Evolutionary conservation across 441 rosid genomes (phyloP).

Genomic region (Hura crepitans): DNA sequence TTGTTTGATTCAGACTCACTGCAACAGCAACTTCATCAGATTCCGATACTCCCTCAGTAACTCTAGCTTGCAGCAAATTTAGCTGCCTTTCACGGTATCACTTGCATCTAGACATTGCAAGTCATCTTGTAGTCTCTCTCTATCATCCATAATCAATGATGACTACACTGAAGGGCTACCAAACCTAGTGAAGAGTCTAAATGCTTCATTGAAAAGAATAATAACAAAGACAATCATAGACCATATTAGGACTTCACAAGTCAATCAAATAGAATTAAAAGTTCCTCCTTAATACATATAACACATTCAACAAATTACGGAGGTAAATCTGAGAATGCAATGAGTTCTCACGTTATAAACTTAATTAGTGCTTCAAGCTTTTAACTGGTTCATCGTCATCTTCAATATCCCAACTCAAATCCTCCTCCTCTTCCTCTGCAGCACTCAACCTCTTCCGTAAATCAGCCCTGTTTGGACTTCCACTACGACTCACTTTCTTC

Average conservation of each 20-base stretch:
- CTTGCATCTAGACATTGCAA: no score
- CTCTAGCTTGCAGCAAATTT: background rate
- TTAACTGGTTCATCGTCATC: constrained; percentile 65
- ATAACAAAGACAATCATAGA: constrained; percentile 19
- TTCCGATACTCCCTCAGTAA: background rate
- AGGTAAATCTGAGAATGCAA: constrained; percentile 10
- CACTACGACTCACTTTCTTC: constrained; percentile 44
- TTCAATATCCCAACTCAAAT: constrained; percentile 87
- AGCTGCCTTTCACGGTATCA: background rate
- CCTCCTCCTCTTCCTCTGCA: constrained; percentile 86
- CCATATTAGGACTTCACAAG: no score
- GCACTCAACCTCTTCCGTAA: constrained; percentile 61
- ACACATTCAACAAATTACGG: constrained; percentile 23
- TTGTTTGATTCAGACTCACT: background rate
- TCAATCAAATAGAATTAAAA: constrained; percentile 9
- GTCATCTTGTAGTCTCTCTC: no score
- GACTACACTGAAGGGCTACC: background rate
- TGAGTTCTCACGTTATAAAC: background rate
- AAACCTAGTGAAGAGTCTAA: no score
- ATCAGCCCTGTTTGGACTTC: constrained; percentile 54
- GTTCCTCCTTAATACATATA: constrained; percentile 15
- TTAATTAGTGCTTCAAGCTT: constrained; percentile 37
- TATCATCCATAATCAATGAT: background rate
- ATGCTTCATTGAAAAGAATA: no score
- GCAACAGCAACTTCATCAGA: background rate